These are phyloP conservation scores for Aureobasidium namibiae DNA, from an alignment of 2,329 filamentous ascomycete genomes.

Conservation along the genomic window DNA sequence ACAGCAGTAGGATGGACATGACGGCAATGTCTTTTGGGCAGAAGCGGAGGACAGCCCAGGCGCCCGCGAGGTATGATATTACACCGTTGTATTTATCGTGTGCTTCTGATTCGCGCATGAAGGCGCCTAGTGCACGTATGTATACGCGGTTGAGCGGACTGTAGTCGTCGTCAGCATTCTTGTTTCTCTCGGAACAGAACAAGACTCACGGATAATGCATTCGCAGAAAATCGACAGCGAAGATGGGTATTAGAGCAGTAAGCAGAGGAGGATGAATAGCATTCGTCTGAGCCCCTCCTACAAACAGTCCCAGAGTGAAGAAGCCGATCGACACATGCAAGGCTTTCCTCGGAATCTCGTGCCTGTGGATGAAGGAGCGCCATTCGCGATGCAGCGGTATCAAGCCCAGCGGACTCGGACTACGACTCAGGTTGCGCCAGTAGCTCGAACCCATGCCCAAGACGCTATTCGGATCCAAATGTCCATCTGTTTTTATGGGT, in stretches of 20 bases:
- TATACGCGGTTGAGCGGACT: slow-evolving; percentile 73
- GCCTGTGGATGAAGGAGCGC: slow-evolving; percentile 78
- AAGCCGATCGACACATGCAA: slow-evolving; percentile 97
- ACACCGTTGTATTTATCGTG: slow-evolving; percentile 84
- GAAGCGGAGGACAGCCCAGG: slow-evolving; percentile 75
- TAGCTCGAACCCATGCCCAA: slow-evolving; percentile 62
- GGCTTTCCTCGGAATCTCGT: slow-evolving; percentile 90
- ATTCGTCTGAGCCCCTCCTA: slow-evolving; percentile 64
- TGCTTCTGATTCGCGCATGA: slow-evolving; percentile 97
- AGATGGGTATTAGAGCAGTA: slow-evolving; percentile 72
- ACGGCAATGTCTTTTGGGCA: slow-evolving; percentile 91
- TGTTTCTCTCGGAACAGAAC: no score
- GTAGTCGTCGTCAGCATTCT: not conserved
- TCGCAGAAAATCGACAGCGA: slow-evolving; percentile 70
- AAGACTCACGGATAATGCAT: slow-evolving; percentile 58
- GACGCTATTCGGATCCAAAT: slow-evolving; percentile 57
- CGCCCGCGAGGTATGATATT: slow-evolving; percentile 89
- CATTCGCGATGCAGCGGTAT: slow-evolving; percentile 94
- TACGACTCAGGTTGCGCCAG: slow-evolving; percentile 83
- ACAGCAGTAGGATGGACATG: slow-evolving; percentile 80
- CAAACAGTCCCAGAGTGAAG: slow-evolving; percentile 79
- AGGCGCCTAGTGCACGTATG: slow-evolving; percentile 71
- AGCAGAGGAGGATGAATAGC: slow-evolving; percentile 81
- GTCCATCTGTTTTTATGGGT: slow-evolving; percentile 44
- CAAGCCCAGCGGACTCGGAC: slow-evolving; percentile 82